Evolutionary conservation across 352 stramenopile species (phyloP).

Genomic region (Elongisporangium senticosum): DNA sequence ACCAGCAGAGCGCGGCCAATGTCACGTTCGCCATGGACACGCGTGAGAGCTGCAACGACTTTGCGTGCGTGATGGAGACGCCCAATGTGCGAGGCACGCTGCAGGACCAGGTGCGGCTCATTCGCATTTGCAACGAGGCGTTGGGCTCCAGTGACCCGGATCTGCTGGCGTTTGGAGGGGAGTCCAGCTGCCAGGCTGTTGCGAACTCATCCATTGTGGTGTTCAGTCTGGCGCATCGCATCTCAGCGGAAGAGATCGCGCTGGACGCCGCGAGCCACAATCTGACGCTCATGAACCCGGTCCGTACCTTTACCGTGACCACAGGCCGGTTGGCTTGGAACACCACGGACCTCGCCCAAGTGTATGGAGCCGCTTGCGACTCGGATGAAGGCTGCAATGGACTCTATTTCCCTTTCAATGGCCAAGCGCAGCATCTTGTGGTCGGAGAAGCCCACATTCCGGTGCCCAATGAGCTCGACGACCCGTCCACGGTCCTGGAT

Average conservation of each 20-base stretch:
- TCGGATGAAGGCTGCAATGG: background rate
- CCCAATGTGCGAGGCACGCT: background rate
- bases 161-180: background rate
- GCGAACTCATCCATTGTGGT: background rate
- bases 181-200: background rate
- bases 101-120: background rate
- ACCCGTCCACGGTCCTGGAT: background rate
- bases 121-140: background rate
- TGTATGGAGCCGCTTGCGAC: background rate
- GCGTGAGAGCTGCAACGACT: background rate
- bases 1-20: background rate
- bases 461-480: background rate
- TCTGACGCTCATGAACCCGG: background rate
- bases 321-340: background rate
- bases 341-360: background rate
- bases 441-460: background rate
- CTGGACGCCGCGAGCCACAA: background rate
- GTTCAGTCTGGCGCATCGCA: background rate
- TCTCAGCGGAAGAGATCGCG: background rate
- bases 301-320: background rate
- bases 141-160: background rate
- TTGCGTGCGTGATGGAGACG: background rate
- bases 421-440: background rate
- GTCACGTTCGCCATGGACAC: background rate
- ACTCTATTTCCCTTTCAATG: background rate